These are phyloP conservation scores for Blastobotrys peoriensis DNA, from an alignment of 805 yeast genomes.

Conservation along the genomic window DNA sequence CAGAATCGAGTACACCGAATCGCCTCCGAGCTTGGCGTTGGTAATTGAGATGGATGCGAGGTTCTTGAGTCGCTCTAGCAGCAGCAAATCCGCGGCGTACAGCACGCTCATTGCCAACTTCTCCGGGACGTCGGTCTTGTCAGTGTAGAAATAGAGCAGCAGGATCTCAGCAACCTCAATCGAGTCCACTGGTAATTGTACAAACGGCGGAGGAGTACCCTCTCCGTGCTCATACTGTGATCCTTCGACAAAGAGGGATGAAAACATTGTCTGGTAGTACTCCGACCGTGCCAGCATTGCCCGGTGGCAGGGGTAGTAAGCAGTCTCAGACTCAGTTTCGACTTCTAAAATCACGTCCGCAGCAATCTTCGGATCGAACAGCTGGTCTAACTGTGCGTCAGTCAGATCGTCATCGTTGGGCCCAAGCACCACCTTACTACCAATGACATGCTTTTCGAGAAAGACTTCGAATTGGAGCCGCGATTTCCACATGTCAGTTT, in stretches of 20 bases:
- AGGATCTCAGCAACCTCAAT: constrained; percentile 44
- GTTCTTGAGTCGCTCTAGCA: constrained; percentile 55
- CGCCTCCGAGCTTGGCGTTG: constrained; percentile 12
- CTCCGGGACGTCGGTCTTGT: constrained; percentile 45
- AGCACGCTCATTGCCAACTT: constrained; percentile 50
- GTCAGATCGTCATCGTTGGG: constrained; percentile 1
- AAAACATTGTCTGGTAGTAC: constrained; percentile 59
- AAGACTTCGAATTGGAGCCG: constrained; percentile 23
- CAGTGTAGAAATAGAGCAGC: constrained; percentile 54
- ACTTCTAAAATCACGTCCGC: constrained; percentile 12
- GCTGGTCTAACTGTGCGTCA: background rate
- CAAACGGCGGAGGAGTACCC: background rate
- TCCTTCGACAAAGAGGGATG: constrained; percentile 41
- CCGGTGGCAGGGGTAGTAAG: constrained; percentile 58
- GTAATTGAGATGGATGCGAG: constrained; percentile 52
- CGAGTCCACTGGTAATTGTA: constrained; percentile 23
- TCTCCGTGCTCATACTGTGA: constrained; percentile 5
- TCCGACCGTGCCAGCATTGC: constrained; percentile 55
- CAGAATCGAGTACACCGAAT: constrained; percentile 24
- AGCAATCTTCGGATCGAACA: background rate
- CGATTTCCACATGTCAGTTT: constrained; percentile 30
- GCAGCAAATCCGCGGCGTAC: constrained; percentile 48
- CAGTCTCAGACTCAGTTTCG: constrained; percentile 17
- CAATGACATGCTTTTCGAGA: constrained; percentile 27
- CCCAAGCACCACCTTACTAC: background rate